These are phyloP conservation scores for Pulveroboletus ravenelii DNA, from an alignment of 768 basidiomycete species.

Conservation along the genomic window DNA sequence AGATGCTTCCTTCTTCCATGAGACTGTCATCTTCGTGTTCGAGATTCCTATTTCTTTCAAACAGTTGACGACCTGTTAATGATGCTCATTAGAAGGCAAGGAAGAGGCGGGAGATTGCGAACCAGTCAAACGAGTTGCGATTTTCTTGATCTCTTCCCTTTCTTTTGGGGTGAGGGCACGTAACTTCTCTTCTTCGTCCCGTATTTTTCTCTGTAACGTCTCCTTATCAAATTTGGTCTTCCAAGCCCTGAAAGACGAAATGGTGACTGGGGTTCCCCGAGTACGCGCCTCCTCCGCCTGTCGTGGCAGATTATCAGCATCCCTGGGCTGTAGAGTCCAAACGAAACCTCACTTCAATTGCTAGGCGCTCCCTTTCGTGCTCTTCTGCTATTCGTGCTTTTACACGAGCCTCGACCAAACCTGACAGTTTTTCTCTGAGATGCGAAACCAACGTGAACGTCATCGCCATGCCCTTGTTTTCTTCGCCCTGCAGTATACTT, in stretches of 20 bases:
- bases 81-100: constrained; percentile 3
- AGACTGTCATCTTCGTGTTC: constrained; percentile 70
- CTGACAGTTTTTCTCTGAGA: constrained; percentile 71
- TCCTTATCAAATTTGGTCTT: constrained; percentile 74
- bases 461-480: constrained; percentile 95
- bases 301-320: constrained; percentile 2
- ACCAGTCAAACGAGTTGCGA: constrained; percentile 66
- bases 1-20: constrained; percentile 80
- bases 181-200: constrained; percentile 76
- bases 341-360: constrained; percentile 58
- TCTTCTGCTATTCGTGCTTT: constrained; percentile 57
- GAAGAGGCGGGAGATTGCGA: constrained; percentile 16
- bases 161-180: constrained; percentile 73
- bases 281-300: constrained; percentile 87
- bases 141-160: constrained; percentile 75
- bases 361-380: constrained; percentile 66
- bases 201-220: constrained; percentile 48
- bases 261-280: constrained; percentile 88
- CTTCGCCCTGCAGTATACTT: constrained; percentile 53
- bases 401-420: constrained; percentile 55
- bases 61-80: constrained; percentile 81
- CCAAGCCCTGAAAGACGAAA: constrained; percentile 78
- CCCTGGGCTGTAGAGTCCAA: neutral
- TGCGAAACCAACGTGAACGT: constrained; percentile 90
- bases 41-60: constrained; percentile 75